Conservation (phyloP, 1,284 basidiomycete species). For the Trichosporon inkin region DNA sequence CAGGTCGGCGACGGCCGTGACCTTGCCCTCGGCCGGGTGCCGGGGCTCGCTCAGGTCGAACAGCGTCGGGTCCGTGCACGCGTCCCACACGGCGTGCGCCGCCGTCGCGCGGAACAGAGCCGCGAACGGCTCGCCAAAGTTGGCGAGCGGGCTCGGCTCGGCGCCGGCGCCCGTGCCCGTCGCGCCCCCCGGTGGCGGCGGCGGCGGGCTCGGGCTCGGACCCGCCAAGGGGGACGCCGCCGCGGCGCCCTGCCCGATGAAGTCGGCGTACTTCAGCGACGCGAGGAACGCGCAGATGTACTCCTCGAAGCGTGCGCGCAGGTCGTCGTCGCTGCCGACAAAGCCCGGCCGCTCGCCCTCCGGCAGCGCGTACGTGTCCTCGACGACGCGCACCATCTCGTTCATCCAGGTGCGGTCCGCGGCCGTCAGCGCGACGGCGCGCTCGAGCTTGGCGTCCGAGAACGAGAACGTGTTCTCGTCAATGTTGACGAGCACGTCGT, state of each 20-base stretch:
- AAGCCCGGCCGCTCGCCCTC: slow-evolving; percentile 54
- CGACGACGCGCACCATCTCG: slow-evolving; percentile 71
- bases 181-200: too few species aligned
- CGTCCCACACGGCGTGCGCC: slow-evolving; percentile 81
- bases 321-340: slow-evolving; percentile 87
- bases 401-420: slow-evolving; percentile 97
- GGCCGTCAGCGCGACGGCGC: slow-evolving; percentile 72
- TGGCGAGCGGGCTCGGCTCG: slow-evolving; percentile 54
- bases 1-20: slow-evolving; percentile 81
- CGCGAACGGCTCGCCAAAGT: slow-evolving; percentile 81
- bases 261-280: slow-evolving; percentile 81
- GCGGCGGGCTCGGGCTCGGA: not conserved
- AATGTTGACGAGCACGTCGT: slow-evolving; percentile 86
- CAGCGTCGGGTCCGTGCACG: slow-evolving; percentile 75
- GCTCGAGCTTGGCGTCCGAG: slow-evolving; percentile 72
- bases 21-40: slow-evolving; percentile 83
- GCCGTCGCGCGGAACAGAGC: slow-evolving; percentile 75
- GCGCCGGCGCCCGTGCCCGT: slow-evolving; percentile 5
- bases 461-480: slow-evolving; percentile 82
- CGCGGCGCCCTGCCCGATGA: slow-evolving; percentile 46
- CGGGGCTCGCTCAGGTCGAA: slow-evolving; percentile 90
- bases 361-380: slow-evolving; percentile 63
- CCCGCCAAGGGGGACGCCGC: not conserved
- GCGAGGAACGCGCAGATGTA: slow-evolving; percentile 52
- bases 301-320: slow-evolving; percentile 70